A percentile compares a stretch with the other conserved stretches of the same genome.
Evolutionary conservation across 2,329 filamentous ascomycete species (phyloP).

Genomic region (Nakataea oryzae): DNA sequence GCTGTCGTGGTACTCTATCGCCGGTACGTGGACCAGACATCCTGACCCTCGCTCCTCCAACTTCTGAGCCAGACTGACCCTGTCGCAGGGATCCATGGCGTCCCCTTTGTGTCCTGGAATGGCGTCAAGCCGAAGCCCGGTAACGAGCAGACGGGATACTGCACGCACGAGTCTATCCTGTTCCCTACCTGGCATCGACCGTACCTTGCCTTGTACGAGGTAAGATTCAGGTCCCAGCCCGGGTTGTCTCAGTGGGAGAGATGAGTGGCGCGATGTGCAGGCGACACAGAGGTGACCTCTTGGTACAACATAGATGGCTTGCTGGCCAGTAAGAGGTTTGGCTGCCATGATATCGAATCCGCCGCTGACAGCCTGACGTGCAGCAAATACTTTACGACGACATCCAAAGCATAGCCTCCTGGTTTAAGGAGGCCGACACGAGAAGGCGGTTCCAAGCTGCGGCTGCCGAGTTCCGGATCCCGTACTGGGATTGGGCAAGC

Average conservation of each 20-base stretch:
- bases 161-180: slow-evolving; percentile 60
- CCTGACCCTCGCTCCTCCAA: not conserved
- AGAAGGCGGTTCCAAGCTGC: slow-evolving; percentile 39
- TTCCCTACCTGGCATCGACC: slow-evolving; percentile 80
- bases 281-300: not conserved
- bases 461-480: slow-evolving; percentile 40
- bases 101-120: slow-evolving; percentile 50
- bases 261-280: not conserved
- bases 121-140: slow-evolving; percentile 37
- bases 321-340: not conserved
- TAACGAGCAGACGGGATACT: slow-evolving; percentile 57
- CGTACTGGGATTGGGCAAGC: slow-evolving; percentile 50
- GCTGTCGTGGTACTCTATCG: slow-evolving; percentile 69
- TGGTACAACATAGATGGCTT: not conserved
- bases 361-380: slow-evolving; percentile 1
- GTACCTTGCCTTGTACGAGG: slow-evolving; percentile 56
- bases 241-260: not conserved
- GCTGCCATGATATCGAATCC: not conserved
- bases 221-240: slow-evolving; percentile 13
- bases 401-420: slow-evolving; percentile 30
- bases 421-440: slow-evolving; percentile 29
- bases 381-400: slow-evolving; percentile 27
- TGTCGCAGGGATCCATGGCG: slow-evolving; percentile 63
- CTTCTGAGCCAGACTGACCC: slow-evolving; percentile 6
- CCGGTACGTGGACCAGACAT: slow-evolving; percentile 39